Conservation (phyloP, 495 filamentous ascomycete genomes). For the Aspergillus carlsbadensis region DNA sequence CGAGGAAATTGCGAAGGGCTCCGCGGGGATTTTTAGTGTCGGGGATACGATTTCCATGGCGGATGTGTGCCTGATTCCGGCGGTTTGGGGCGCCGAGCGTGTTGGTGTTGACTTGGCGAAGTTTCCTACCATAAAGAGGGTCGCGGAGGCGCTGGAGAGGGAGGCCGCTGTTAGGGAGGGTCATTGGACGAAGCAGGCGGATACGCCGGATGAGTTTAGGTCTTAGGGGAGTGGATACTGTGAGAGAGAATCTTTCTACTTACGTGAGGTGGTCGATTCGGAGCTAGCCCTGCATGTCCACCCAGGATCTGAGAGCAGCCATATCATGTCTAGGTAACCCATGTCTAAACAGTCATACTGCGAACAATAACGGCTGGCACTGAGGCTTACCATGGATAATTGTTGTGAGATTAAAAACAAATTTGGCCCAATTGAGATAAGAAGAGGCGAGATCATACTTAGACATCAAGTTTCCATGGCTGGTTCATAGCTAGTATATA, state of each 20-base stretch:
- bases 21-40: slow-evolving; percentile 47
- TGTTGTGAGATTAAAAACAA: no score
- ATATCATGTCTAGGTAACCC: no score
- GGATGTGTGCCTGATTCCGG: slow-evolving; percentile 53
- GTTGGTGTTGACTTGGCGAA: slow-evolving; percentile 43
- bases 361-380: no score
- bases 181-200: slow-evolving; percentile 46
- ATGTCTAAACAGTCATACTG: no score
- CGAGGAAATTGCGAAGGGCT: slow-evolving; percentile 32
- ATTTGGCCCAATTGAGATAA: no score
- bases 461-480: no score
- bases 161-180: slow-evolving; percentile 39
- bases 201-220: slow-evolving; percentile 50
- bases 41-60: slow-evolving; percentile 51
- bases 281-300: background rate
- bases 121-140: slow-evolving; percentile 37
- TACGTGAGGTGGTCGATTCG: background rate
- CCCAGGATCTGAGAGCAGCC: no score
- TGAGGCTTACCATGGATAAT: no score
- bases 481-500: slow-evolving; percentile 10
- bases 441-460: no score
- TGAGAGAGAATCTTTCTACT: background rate
- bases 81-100: slow-evolving; percentile 49
- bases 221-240: background rate
- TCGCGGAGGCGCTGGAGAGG: slow-evolving; percentile 38